Percentiles rank a stretch among this genome's conserved stretches.
phyloP scores from a whole-genome alignment of 2,329 filamentous ascomycete species.

The Trichoderma hamatum region DNA sequence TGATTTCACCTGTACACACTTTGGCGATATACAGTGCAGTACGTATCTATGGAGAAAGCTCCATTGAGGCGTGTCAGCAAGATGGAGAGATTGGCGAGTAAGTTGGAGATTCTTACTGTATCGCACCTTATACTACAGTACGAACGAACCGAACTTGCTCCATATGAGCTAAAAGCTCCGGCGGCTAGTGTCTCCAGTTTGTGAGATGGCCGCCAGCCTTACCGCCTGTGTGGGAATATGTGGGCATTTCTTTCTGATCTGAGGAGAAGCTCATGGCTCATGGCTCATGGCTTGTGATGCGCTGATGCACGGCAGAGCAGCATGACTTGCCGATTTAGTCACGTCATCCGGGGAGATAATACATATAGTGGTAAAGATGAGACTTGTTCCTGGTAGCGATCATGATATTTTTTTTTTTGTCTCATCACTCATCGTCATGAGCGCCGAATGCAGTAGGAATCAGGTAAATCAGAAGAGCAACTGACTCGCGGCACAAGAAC shows the following conservation, averaged over 20 bases:
- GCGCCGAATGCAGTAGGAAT: background rate
- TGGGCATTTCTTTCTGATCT: background rate
- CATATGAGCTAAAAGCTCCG: background rate
- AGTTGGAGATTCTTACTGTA: background rate
- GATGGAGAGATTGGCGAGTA: conserved; percentile 13
- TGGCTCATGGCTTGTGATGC: background rate
- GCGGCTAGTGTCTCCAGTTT: background rate
- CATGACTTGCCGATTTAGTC: background rate
- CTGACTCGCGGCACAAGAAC: background rate
- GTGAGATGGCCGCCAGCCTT: background rate
- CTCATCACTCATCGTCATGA: background rate
- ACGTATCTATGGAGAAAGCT: background rate
- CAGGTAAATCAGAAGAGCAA: background rate
- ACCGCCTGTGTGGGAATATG: background rate
- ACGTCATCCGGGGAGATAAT: background rate
- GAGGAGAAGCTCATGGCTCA: background rate
- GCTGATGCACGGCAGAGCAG: background rate
- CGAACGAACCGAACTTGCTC: background rate
- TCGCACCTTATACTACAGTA: background rate
- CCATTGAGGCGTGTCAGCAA: background rate
- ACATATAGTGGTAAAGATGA: background rate
- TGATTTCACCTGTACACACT: background rate
- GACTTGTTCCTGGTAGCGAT: background rate
- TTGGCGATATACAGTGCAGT: background rate
- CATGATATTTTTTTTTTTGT: background rate